Conservation (phyloP, 148 eudicot genomes). For the Chenopodium formosanum region DNA sequence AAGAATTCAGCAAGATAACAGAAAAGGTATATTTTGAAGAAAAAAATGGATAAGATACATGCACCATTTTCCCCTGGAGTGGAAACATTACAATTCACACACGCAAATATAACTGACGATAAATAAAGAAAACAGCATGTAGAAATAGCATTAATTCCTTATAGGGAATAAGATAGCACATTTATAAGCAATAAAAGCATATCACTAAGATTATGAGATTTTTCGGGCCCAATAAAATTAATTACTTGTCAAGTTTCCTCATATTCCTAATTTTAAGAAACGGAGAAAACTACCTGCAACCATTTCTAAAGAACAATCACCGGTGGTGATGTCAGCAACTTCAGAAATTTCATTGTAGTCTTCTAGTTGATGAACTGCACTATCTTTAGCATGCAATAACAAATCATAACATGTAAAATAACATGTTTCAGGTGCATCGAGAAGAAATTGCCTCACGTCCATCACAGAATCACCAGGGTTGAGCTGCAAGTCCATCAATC, state of each 20-base stretch:
- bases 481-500: slow-evolving; percentile 46
- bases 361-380: slow-evolving; percentile 67
- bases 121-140: too few species aligned
- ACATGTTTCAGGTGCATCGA: slow-evolving; percentile 98
- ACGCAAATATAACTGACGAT: too few species aligned
- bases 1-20: too few species aligned
- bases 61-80: too few species aligned
- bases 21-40: too few species aligned
- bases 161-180: neutral
- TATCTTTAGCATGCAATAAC: slow-evolving; percentile 72
- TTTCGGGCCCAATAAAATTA: neutral
- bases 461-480: slow-evolving; percentile 97
- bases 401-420: slow-evolving; percentile 91
- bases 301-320: slow-evolving; percentile 91
- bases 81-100: too few species aligned
- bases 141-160: too few species aligned
- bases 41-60: too few species aligned
- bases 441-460: slow-evolving; percentile 98
- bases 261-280: neutral
- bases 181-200: neutral
- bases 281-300: slow-evolving; percentile 59
- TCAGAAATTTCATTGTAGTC: slow-evolving; percentile 95
- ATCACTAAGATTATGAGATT: neutral
- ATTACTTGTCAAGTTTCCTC: neutral
- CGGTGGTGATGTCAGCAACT: slow-evolving; percentile 85